phyloP scores from a whole-genome alignment of 2,329 filamentous ascomycete genomes.

The Thelonectria discophora region DNA sequence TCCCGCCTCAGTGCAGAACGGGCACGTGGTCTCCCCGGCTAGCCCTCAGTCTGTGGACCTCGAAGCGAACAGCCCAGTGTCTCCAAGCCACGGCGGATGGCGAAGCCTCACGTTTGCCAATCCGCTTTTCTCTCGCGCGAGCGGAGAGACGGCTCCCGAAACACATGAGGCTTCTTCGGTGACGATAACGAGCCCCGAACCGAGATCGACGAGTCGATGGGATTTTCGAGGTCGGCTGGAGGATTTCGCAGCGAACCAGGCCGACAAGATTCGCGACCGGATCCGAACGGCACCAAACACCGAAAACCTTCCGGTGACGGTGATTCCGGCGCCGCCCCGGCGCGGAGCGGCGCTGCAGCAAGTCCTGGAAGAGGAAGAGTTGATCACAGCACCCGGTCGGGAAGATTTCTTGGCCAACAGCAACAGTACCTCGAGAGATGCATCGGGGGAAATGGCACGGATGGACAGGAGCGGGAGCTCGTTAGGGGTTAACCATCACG shows the following conservation, averaged over 20 bases:
- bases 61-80: constrained; percentile 39
- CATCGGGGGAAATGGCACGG: constrained; percentile 34
- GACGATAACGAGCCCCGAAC: constrained; percentile 14
- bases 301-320: constrained; percentile 64
- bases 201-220: constrained; percentile 53
- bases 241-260: constrained; percentile 68
- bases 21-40: constrained; percentile 29
- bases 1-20: constrained; percentile 34
- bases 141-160: constrained; percentile 26
- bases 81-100: constrained; percentile 41
- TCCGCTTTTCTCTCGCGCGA: constrained; percentile 26
- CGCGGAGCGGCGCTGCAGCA: constrained; percentile 64
- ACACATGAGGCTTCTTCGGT: constrained; percentile 14
- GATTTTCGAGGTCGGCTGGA: constrained; percentile 66
- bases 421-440: constrained; percentile 39
- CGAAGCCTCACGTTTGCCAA: constrained; percentile 36
- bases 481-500: constrained; percentile 35
- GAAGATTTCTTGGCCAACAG: constrained; percentile 28
- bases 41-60: constrained; percentile 36
- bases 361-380: constrained; percentile 63
- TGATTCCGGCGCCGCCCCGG: constrained; percentile 70
- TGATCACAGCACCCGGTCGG: constrained; percentile 25
- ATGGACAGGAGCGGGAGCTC: constrained; percentile 37
- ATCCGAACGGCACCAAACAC: constrained; percentile 63
- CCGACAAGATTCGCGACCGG: constrained; percentile 66